Evolutionary conservation across 1,284 basidiomycete species (phyloP).

Genomic region (Blastosporella zonata): DNA sequence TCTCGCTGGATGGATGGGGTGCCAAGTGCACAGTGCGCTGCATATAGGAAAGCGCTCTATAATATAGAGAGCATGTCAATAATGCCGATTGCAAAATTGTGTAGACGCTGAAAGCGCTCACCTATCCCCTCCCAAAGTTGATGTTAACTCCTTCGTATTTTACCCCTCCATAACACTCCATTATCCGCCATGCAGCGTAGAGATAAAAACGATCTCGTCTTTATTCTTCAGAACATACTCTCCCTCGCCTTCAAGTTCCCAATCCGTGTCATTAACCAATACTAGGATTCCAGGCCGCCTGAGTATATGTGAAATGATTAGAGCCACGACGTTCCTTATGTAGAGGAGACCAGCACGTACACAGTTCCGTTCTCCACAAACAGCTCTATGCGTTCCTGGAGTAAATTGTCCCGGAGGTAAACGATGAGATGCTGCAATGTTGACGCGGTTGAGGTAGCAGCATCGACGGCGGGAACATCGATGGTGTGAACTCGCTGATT

Average conservation of each 20-base stretch:
- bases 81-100: too few species aligned
- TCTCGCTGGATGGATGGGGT: too few species aligned
- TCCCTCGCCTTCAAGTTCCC: slow-evolving; percentile 96
- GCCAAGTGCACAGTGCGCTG: too few species aligned
- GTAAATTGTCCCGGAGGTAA: slow-evolving; percentile 74
- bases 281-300: slow-evolving; percentile 97
- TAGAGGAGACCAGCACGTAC: slow-evolving; percentile 38
- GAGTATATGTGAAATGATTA: slow-evolving; percentile 2
- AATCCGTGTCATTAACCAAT: slow-evolving; percentile 94
- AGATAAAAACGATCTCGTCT: slow-evolving; percentile 96
- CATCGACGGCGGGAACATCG: slow-evolving; percentile 50
- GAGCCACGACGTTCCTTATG: neutral
- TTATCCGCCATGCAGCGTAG: slow-evolving; percentile 87
- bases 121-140: neutral
- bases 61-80: too few species aligned
- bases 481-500: slow-evolving; percentile 65
- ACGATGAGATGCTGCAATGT: slow-evolving; percentile 79
- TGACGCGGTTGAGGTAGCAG: slow-evolving; percentile 42
- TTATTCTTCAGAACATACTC: slow-evolving; percentile 77
- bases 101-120: too few species aligned
- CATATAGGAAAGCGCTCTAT: too few species aligned
- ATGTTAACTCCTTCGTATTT: too few species aligned
- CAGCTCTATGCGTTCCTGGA: slow-evolving; percentile 85
- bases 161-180: neutral
- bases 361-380: slow-evolving; percentile 88